phyloP scores from a whole-genome alignment of 768 basidiomycete genomes.

The Neoboletus brunneissimus region DNA sequence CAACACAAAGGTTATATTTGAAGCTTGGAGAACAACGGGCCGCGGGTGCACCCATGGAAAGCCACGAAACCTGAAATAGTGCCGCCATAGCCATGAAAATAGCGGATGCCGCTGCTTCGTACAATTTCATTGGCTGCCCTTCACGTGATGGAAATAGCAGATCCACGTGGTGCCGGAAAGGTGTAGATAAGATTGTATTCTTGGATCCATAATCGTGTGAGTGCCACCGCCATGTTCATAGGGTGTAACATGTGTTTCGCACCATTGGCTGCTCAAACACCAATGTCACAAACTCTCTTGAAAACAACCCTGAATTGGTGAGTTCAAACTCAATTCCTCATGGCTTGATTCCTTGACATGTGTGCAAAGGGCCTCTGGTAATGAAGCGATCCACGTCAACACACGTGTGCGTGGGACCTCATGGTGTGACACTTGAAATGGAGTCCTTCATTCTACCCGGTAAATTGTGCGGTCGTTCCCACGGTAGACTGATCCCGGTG shows the following conservation, averaged over 20 bases:
- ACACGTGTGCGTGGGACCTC: conserved; percentile 18
- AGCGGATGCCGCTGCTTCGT: neutral
- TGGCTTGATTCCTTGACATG: neutral
- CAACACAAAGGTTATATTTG: neutral
- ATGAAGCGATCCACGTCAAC: neutral
- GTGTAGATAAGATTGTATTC: neutral
- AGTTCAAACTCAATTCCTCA: conserved; percentile 4
- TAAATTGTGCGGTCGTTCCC: conserved; percentile 6
- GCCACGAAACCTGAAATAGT: neutral
- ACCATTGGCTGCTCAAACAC: neutral
- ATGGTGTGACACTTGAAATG: conserved; percentile 11
- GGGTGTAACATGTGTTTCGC: neutral
- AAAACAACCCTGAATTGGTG: neutral
- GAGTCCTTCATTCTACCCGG: conserved; percentile 8
- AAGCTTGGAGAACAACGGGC: neutral
- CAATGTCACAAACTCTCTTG: neutral
- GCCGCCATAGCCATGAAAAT: neutral
- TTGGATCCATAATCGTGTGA: neutral
- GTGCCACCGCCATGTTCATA: neutral
- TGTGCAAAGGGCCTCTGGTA: neutral
- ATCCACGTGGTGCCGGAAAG: neutral
- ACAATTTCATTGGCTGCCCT: neutral
- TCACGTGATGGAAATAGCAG: neutral
- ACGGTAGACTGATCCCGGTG: conserved; percentile 14
- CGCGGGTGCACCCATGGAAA: neutral